Base-by-base conservation (phyloP, 2,329 filamentous ascomycete species). In the Microcyclosporella mali region DNA sequence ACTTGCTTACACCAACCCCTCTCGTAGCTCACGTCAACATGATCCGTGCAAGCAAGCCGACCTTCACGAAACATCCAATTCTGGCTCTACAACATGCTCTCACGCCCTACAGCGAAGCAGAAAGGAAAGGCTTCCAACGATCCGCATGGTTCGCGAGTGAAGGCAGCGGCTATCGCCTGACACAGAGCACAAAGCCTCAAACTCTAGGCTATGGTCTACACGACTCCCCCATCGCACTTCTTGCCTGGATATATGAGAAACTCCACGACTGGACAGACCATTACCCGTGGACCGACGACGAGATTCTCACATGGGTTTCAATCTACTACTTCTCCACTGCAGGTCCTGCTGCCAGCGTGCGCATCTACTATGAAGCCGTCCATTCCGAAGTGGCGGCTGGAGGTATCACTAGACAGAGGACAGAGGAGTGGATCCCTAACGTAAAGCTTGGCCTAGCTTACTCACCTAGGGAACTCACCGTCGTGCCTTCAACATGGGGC, bases 221-320 rank as follows among this genome's bases (percentile, higher is more conserved):
- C 0, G 84, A 88, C 58, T 81, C 75, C 6, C 86, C 85, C 0
- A 75, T 85, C 0, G 83, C 75, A 0, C 66, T 88, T 2, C 69
- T 90, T 1, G 78, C 83, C 0, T 92, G 86, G 86, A 80, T 90
- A 27, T 85, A 85, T 52, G 86, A 90, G 65, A 90, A 90, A 60
- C 66, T 90, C 29, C 78, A 82, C 52, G 81, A 85, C 53, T 90
- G 85, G 85, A 81, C 80, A 0, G 84, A 89, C 55, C 56, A 54
- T 1, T 88, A 88, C 56, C 67, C 75, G 0, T 89, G 84, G 84
- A 82, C 78, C 0, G 81, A 87, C 47, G 83, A 88, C 41, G 84
- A 89, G 65, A 73, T 89, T 7, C 65, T 86, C 18, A 85, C 80
- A 0, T 90, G 84, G 85, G 65, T 88, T 1, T 78, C 72, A 37